These are phyloP conservation scores for Hebeloma cylindrosporum DNA, from an alignment of 768 basidiomycete genomes.

Conservation along the genomic window DNA sequence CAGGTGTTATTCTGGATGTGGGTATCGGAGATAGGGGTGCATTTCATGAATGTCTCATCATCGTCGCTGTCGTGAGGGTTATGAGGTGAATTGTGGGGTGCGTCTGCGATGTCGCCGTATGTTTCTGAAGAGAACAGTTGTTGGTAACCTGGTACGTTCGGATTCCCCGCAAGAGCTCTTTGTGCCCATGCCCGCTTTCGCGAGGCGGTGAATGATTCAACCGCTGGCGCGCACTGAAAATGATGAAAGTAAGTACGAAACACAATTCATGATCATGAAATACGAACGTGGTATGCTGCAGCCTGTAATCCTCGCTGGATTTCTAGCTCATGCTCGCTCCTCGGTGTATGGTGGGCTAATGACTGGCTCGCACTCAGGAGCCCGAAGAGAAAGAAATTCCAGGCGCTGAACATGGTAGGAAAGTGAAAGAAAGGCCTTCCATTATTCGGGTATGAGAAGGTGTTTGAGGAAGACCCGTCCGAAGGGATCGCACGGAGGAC, in stretches of 20 bases:
- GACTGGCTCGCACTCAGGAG: conserved; percentile 23
- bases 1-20: conserved; percentile 56
- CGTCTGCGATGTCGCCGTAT: conserved; percentile 33
- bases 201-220: conserved; percentile 50
- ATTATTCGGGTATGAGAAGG: conserved; percentile 14
- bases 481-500: conserved; percentile 18
- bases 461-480: conserved; percentile 21
- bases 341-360: conserved; percentile 44
- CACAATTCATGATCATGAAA: background rate
- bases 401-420: conserved; percentile 11
- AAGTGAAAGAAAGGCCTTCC: conserved; percentile 6
- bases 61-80: conserved; percentile 15
- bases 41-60: conserved; percentile 41
- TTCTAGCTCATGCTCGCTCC: conserved; percentile 45
- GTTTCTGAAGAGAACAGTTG: conserved; percentile 42
- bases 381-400: conserved; percentile 15
- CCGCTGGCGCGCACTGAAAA: conserved; percentile 51
- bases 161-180: conserved; percentile 29
- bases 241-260: background rate
- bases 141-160: conserved; percentile 22
- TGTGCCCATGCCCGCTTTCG: conserved; percentile 49
- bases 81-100: conserved; percentile 14
- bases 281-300: conserved; percentile 51
- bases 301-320: conserved; percentile 49
- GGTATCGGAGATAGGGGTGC: conserved; percentile 45